A percentile compares a stretch with the other conserved stretches of the same genome.
Evolutionary conservation across 2,329 filamentous ascomycete species (phyloP).

Genomic region (Curvularia eragrostidis): DNA sequence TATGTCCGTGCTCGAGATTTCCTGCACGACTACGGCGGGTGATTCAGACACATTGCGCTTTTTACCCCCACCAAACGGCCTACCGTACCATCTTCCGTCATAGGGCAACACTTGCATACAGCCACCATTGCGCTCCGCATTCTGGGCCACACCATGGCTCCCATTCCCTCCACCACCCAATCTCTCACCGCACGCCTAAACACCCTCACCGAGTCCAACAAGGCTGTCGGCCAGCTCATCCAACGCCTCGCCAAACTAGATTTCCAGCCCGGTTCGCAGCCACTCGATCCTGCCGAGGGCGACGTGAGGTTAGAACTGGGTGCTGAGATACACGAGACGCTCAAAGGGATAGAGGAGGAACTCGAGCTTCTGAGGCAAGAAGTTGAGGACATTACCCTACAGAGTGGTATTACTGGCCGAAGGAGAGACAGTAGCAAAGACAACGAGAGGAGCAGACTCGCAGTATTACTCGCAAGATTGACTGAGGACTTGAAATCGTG

Average conservation of each 20-base stretch:
- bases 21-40: slow-evolving; percentile 20
- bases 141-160: slow-evolving; percentile 40
- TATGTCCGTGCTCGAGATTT: slow-evolving; percentile 32
- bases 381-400: slow-evolving; percentile 69
- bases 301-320: slow-evolving; percentile 74
- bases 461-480: slow-evolving; percentile 70
- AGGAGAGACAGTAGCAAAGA: slow-evolving; percentile 62
- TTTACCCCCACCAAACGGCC: slow-evolving; percentile 25
- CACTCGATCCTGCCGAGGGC: slow-evolving; percentile 61
- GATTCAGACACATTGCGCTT: slow-evolving; percentile 25
- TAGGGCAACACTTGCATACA: slow-evolving; percentile 28
- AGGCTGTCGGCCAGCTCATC: slow-evolving; percentile 62
- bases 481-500: slow-evolving; percentile 75
- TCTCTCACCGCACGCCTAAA: slow-evolving; percentile 58
- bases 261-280: slow-evolving; percentile 68
- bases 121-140: slow-evolving; percentile 39
- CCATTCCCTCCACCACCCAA: slow-evolving; percentile 43
- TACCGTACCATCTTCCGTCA: slow-evolving; percentile 41
- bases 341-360: slow-evolving; percentile 83
- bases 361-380: slow-evolving; percentile 82
- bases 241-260: slow-evolving; percentile 65
- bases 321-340: slow-evolving; percentile 77
- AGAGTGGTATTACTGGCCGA: slow-evolving; percentile 40
- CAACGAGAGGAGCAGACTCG: slow-evolving; percentile 69
- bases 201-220: slow-evolving; percentile 61